Evolutionary conservation across 2,329 filamentous ascomycete species (phyloP).

Genomic region (Blastomyces gilchristii): DNA sequence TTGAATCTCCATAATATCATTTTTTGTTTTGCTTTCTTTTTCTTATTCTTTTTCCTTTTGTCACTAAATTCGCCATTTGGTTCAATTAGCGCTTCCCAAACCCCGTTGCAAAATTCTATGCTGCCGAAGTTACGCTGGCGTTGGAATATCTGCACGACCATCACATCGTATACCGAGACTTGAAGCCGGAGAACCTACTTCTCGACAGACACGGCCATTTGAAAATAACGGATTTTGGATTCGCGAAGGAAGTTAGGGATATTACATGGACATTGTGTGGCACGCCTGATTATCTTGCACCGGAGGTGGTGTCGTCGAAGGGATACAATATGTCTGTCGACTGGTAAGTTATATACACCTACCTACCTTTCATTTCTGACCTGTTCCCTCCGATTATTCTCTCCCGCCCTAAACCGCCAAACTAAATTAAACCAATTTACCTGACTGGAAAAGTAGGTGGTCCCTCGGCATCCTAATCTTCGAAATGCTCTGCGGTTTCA

Average conservation of each 20-base stretch:
- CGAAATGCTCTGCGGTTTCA: slow-evolving; percentile 98
- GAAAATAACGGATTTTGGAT: slow-evolving; percentile 97
- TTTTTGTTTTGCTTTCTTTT: not conserved
- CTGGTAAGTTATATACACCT: slow-evolving; percentile 54
- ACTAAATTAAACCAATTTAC: not conserved
- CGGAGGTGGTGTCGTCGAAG: slow-evolving; percentile 97
- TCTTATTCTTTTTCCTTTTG: not conserved
- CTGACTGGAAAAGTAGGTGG: slow-evolving; percentile 57
- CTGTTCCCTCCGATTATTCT: slow-evolving; percentile 1
- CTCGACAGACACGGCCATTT: slow-evolving; percentile 87
- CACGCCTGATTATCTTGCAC: slow-evolving; percentile 92
- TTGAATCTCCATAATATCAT: not conserved
- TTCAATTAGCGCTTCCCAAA: slow-evolving; percentile 82
- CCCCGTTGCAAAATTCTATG: slow-evolving; percentile 97
- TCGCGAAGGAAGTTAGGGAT: slow-evolving; percentile 94
- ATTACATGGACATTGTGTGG: slow-evolving; percentile 99
- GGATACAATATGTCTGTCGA: slow-evolving; percentile 99
- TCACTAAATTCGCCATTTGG: not conserved
- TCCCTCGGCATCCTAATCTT: slow-evolving; percentile 96
- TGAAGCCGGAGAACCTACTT: slow-evolving; percentile 90
- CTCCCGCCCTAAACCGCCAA: no score
- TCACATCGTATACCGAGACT: slow-evolving; percentile 94
- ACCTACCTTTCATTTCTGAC: slow-evolving; percentile 7
- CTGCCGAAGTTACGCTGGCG: slow-evolving; percentile 89
- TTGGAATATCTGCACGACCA: slow-evolving; percentile 90